Evolutionary conservation across 192 early-diverging fungal genomes (phyloP), one percentile per base, ranked within the genome.

Genomic region (Coemansia umbellata): DNA sequence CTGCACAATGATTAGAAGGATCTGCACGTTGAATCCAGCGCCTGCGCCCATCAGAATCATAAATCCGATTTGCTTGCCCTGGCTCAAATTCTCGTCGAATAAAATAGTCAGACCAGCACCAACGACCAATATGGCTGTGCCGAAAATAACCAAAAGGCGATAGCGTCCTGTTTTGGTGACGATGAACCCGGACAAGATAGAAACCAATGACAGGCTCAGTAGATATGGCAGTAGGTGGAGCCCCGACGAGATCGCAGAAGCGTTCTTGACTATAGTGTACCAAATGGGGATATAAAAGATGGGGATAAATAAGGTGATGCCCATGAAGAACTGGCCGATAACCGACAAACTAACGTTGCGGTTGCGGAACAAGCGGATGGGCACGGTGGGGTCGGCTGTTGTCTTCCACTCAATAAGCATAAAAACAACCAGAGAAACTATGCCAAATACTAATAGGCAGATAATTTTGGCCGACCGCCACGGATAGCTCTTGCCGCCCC

Each of bases 1-100:
- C 63, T 92, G 90, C 22, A 82, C 77, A 13, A 78, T 85, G 19
- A 90, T 71, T 21, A 90, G 63, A 23, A 84, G 67, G 13, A 74
- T 80, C 35, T 82, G 81, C 59, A 82, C 66, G 7, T 70, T 74
- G 30, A 81, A 54, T 5, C 85, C 85, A 22, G 81, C 64, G 11
- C 84, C 82, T 14, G 79, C 37, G 22, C 80, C 81, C 45, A 55
- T 69, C 32, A 84, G n/a, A 11, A 79, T 28, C 39, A 88, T 60
- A 28, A 74, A 75, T 14, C 79, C 81, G 50, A 82, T 63, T 35
- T 83, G 76, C 26, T 59, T 73, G 21, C 70, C 80, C 21, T 55
- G 58, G 17, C 10, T 69, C 7, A 76, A 79, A 10, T 75, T 31
- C 27, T 74, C 69, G 45, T 82, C 58, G 15, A 82, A 66, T 13